Conservation (phyloP, 768 basidiomycete species). For the Collybia sordida region DNA sequence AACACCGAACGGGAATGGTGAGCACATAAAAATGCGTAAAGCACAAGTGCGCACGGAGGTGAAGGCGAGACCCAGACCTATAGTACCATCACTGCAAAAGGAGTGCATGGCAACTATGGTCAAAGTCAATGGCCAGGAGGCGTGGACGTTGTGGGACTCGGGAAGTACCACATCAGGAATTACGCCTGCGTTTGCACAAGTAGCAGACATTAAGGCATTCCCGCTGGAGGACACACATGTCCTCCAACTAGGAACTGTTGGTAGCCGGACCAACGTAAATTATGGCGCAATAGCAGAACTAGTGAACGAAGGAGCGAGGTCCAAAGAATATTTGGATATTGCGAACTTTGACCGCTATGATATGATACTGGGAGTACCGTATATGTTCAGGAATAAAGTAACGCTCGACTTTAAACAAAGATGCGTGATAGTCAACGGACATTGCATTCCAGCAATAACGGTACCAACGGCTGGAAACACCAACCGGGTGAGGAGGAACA, state of each 20-base stretch:
- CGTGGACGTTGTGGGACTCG: conserved; percentile 20
- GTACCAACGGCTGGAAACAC: background rate
- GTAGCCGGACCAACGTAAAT: conserved; percentile 26
- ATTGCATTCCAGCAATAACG: background rate
- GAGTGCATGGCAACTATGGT: conserved; percentile 4
- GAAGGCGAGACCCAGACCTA: background rate
- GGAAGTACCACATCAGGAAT: conserved; percentile 21
- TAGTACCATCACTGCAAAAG: background rate
- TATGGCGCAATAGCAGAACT: conserved; percentile 19
- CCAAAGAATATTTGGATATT: conserved; percentile 26
- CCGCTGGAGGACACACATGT: conserved; percentile 12
- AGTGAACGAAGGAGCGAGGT: background rate
- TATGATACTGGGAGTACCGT: conserved; percentile 33
- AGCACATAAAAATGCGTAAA: no score
- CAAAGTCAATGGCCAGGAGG: conserved; percentile 6
- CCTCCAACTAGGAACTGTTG: conserved; percentile 30
- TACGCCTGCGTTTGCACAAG: conserved; percentile 9
- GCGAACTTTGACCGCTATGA: conserved; percentile 36
- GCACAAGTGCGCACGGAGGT: background rate
- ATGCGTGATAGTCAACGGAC: conserved; percentile 9
- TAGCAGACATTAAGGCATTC: conserved; percentile 8
- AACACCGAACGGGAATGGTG: background rate
- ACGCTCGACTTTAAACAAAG: conserved; percentile 21
- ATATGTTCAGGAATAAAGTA: conserved; percentile 22
- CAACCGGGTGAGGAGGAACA: background rate